A percentile compares a stretch with the other conserved stretches of the same genome.
These are phyloP conservation scores for Mycena venus DNA, from an alignment of 768 basidiomycete species.

Conservation along the genomic window DNA sequence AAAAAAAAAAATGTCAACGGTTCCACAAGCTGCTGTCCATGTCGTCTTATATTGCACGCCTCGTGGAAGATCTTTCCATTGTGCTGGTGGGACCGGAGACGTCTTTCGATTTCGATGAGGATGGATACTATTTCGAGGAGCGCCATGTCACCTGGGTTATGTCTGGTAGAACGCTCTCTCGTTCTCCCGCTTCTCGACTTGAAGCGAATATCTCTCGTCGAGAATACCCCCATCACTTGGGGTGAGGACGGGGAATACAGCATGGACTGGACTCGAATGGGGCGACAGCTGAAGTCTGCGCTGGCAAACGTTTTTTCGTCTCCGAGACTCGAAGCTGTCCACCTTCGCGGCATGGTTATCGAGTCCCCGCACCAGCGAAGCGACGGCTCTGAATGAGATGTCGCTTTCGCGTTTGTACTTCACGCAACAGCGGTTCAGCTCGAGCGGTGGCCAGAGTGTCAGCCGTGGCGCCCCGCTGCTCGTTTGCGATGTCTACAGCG, in stretches of 20 bases:
- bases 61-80: background rate
- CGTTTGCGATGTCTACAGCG: background rate
- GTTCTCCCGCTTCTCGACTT: no score
- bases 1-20: background rate
- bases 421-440: background rate
- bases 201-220: no score
- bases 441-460: background rate
- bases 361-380: slow-evolving; percentile 7
- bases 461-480: background rate
- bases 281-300: background rate
- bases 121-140: background rate
- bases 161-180: background rate
- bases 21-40: background rate
- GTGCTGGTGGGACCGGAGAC: slow-evolving; percentile 12
- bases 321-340: no score
- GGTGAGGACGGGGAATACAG: background rate
- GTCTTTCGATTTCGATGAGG: background rate
- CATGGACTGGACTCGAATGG: slow-evolving; percentile 9
- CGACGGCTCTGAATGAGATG: background rate
- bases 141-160: background rate
- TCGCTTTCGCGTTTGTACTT: slow-evolving; percentile 11
- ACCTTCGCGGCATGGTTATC: slow-evolving; percentile 14
- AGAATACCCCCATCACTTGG: background rate
- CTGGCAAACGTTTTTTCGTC: no score
- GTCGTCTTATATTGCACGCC: background rate